Evolutionary conservation across 768 basidiomycete genomes (phyloP).

Genomic region (Rhodotorula kratochvilovae): DNA sequence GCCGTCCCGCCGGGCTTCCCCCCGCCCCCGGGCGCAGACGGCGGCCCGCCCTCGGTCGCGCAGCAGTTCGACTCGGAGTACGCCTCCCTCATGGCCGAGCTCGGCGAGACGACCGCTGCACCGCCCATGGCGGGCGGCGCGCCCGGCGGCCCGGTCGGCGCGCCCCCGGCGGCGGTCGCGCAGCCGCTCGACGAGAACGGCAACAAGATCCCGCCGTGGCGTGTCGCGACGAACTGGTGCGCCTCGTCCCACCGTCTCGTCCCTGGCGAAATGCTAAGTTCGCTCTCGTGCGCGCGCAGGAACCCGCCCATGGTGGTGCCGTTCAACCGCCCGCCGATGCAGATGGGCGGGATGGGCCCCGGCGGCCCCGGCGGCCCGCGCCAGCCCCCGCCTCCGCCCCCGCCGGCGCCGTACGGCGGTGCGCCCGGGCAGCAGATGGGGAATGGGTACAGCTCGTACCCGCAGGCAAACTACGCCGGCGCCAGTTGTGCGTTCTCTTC

Average conservation of each 20-base stretch:
- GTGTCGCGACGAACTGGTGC: constrained; percentile 48
- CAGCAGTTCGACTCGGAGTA: constrained; percentile 95
- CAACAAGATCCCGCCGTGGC: constrained; percentile 48
- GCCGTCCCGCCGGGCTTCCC: constrained; percentile 25
- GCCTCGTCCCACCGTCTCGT: not conserved
- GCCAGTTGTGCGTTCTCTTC: not conserved
- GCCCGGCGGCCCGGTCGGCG: not conserved
- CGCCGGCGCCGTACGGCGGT: constrained; percentile 1
- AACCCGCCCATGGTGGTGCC: not conserved
- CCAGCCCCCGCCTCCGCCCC: not conserved
- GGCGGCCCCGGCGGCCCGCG: not conserved
- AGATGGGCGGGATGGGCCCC: not conserved
- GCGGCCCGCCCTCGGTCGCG: constrained; percentile 57
- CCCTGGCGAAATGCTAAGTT: not conserved
- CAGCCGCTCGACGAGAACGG: constrained; percentile 40
- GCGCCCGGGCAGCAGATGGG: not conserved
- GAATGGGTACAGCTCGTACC: constrained; percentile 17
- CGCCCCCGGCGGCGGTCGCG: not conserved
- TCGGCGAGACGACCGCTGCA: constrained; percentile 61
- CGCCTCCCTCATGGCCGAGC: constrained; percentile 92
- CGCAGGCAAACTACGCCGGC: constrained; percentile 10
- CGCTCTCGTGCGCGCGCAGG: not conserved
- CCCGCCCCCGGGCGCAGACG: constrained; percentile 32
- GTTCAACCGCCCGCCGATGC: constrained; percentile 1
- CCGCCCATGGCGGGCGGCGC: constrained; percentile 16